Base-by-base conservation (phyloP, 129 eudicot genomes). In the Escallonia rubra region DNA sequence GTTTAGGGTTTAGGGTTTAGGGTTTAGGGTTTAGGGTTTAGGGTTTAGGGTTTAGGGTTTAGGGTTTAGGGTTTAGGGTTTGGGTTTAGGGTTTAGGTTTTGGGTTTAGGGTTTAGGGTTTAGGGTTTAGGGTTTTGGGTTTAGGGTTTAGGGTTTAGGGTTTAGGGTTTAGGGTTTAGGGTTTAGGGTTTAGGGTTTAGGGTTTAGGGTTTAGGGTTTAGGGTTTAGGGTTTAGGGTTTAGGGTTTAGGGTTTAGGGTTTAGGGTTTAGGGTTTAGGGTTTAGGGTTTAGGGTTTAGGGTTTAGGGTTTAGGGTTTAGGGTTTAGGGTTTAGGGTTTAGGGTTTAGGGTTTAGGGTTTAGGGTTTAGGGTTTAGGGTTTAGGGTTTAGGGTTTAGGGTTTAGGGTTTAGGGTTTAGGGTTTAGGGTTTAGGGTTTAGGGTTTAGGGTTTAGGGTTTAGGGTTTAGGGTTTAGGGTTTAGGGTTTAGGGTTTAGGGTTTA, bases 181-280 rank as follows among this genome's bases (percentile, higher is more conserved):
- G 78, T 57, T 74, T 72, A 47, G 62, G 76, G 76, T 49, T 72
- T 72, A n/a, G 34, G 72, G 78, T 61, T 61, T 61, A 42, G 46
- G 65, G 78, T 73, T 73, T 73, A 73, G 78, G 78, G 78, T 73
- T 73, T 73, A 73, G 72, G 78, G 78, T 73, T 73, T 73, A 73
- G 78, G 71, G n/a, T 66, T 70, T 70, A 57, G 64, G 75, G 75
- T 60, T 70, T 70, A n/a, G 65, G 48, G 65, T 67, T 67, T 67
- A 67, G 72, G 72, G 72, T 67, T 67, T 59, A 60, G 75, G 75
- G 66, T 70, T 70, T 71, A 71, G 68, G 68, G 76, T 71, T 71
- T 45, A 49, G 75, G 75, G 66, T 70, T 70, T n/a, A 70, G 75
- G 75, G 75, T 70, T 58, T 70, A 70, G 75, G 75, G 75, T 70